phyloP scores from a whole-genome alignment of 371 early-diverging fungal species.

The Mortierella polycephala region DNA sequence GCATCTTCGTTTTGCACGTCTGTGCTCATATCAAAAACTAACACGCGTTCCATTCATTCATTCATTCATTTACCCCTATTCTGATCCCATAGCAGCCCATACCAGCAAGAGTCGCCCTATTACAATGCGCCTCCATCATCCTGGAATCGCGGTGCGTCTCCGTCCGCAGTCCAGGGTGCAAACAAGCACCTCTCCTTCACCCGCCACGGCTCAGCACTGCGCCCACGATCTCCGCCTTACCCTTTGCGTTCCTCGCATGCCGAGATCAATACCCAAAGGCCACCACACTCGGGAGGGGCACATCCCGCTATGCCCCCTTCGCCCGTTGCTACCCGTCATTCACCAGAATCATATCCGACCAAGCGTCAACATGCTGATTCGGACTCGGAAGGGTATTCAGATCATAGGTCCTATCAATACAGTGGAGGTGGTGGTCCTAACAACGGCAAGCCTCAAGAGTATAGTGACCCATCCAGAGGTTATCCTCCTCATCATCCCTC shows the following conservation, averaged over 20 bases:
- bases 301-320: constrained; percentile 23
- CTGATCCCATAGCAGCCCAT: constrained; percentile 2
- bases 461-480: constrained; percentile 1
- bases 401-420: constrained; percentile 13
- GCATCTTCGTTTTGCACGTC: too few relatives aligned
- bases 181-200: constrained; percentile 20
- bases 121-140: constrained; percentile 1
- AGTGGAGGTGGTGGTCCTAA: constrained; percentile 8
- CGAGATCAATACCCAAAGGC: neutral
- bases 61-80: neutral
- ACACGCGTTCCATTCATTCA: neutral
- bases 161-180: constrained; percentile 5
- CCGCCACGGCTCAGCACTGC: constrained; percentile 10
- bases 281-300: constrained; percentile 11
- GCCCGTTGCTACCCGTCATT: constrained; percentile 12
- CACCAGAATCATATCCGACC: constrained; percentile 21
- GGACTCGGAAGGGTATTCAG: constrained; percentile 24
- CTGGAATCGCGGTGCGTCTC: constrained; percentile 12
- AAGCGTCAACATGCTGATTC: constrained; percentile 33
- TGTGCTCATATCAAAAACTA: too few relatives aligned
- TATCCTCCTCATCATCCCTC: neutral
- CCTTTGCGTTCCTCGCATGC: constrained; percentile 1
- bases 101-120: constrained; percentile 6
- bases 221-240: constrained; percentile 18
- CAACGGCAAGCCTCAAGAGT: constrained; percentile 7